Conservation (phyloP, 2,329 filamentous ascomycete species). For the Phyllosticta ampelicida region DNA sequence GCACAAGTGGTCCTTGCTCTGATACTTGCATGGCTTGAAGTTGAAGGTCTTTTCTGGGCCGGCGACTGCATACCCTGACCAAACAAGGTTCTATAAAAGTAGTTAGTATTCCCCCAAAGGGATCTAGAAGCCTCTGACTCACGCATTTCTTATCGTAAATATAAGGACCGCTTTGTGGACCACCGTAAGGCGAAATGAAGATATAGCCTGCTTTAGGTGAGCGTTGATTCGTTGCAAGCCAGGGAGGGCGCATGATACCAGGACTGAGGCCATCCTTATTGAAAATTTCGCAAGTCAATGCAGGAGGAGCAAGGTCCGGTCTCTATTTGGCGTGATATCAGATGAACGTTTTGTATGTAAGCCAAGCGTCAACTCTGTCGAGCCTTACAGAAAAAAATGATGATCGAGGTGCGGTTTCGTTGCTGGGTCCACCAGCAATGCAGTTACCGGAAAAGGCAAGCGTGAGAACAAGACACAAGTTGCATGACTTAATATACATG, state of each 20-base stretch:
- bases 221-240: background rate
- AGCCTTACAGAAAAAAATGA: conserved; percentile 14
- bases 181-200: conserved; percentile 41
- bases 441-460: background rate
- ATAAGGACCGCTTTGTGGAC: conserved; percentile 39
- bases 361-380: too few relatives aligned
- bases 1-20: conserved; percentile 39
- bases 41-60: conserved; percentile 36
- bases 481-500: background rate
- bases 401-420: conserved; percentile 14
- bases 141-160: conserved; percentile 42
- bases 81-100: conserved; percentile 34
- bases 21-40: conserved; percentile 40
- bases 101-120: background rate
- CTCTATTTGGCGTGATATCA: conserved; percentile 9
- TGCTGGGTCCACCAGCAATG: conserved; percentile 6
- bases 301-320: conserved; percentile 16
- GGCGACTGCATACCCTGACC: conserved; percentile 40
- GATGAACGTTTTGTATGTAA: background rate
- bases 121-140: conserved; percentile 10
- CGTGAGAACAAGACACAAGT: background rate
- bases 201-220: conserved; percentile 31
- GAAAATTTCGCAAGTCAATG: conserved; percentile 15
- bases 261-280: conserved; percentile 11
- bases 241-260: background rate